phyloP scores from a whole-genome alignment of 1,284 basidiomycete species.

The Porodaedalea pini region DNA sequence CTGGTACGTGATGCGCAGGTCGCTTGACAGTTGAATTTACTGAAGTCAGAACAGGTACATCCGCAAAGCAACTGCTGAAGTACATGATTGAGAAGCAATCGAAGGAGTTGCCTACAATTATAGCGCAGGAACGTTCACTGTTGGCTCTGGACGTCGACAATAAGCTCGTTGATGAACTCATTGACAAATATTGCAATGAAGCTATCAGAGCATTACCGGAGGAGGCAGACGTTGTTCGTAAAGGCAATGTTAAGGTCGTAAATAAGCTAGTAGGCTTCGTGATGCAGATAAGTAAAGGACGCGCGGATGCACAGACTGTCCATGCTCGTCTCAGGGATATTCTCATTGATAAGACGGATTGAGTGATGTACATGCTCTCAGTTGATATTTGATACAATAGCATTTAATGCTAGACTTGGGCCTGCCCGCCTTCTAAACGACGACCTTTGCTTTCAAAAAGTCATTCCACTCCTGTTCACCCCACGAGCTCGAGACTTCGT shows the following conservation, averaged over 20 bases:
- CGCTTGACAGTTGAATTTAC: conserved; percentile 12
- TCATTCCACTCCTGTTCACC: conserved; percentile 81
- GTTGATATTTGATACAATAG: neutral
- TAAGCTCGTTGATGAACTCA: conserved; percentile 31
- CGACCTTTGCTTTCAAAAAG: conserved; percentile 70
- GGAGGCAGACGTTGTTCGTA: conserved; percentile 66
- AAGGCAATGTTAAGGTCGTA: conserved; percentile 78
- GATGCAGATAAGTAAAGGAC: conserved; percentile 81
- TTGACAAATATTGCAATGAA: conserved; percentile 54
- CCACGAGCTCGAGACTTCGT: conserved; percentile 82
- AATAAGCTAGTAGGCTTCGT: conserved; percentile 88
- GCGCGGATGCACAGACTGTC: conserved; percentile 64
- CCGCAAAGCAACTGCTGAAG: conserved; percentile 66
- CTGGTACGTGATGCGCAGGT: conserved; percentile 43
- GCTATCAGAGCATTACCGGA: conserved; percentile 67
- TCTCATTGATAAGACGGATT: conserved; percentile 25
- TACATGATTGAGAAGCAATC: conserved; percentile 54
- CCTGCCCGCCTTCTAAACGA: conserved; percentile 29
- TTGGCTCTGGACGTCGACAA: conserved; percentile 35
- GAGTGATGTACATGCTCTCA: neutral
- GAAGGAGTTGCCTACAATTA: conserved; percentile 33
- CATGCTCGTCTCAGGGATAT: conserved; percentile 45
- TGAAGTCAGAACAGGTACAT: conserved; percentile 47
- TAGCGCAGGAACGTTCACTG: conserved; percentile 52
- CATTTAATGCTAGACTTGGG: neutral